A percentile compares a stretch with the other conserved stretches of the same genome.
These are phyloP conservation scores for Chlamydomonas sp. DNA, from an alignment of 139 green algal species.

Conservation along the genomic window DNA sequence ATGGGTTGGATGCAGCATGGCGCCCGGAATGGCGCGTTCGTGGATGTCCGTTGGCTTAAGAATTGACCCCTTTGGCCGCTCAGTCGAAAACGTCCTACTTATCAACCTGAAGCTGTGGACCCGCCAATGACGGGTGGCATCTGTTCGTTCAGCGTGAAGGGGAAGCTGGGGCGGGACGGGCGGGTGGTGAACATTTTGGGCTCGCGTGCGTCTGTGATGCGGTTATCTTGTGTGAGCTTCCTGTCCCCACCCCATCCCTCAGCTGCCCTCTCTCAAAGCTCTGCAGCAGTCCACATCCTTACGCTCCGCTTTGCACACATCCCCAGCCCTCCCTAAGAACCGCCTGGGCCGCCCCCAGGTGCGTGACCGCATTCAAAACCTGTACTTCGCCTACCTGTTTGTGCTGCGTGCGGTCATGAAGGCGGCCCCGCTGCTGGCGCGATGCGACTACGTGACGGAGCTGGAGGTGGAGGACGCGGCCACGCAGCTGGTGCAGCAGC, in stretches of 20 bases:
- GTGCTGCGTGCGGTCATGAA: constrained; percentile 89
- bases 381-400: constrained; percentile 97
- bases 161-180: too few relatives aligned
- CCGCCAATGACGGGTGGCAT: too few relatives aligned
- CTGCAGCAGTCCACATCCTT: too few relatives aligned
- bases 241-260: background rate
- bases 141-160: too few relatives aligned
- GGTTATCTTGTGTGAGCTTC: too few relatives aligned
- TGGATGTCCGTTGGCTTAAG: background rate
- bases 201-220: too few relatives aligned
- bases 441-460: constrained; percentile 75
- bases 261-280: background rate
- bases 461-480: constrained; percentile 68
- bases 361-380: constrained; percentile 81
- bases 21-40: background rate
- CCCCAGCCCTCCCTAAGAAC: background rate
- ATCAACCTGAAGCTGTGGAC: too few relatives aligned
- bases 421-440: constrained; percentile 72
- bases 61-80: too few relatives aligned
- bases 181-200: too few relatives aligned
- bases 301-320: background rate
- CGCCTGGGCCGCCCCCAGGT: constrained; percentile 67
- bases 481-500: constrained; percentile 71
- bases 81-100: too few relatives aligned
- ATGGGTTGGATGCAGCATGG: background rate